Evolutionary conservation across 2,329 filamentous ascomycete species (phyloP), one percentile per base, ranked within the genome.

Genomic region (Pseudogymnoascus sp.): DNA sequence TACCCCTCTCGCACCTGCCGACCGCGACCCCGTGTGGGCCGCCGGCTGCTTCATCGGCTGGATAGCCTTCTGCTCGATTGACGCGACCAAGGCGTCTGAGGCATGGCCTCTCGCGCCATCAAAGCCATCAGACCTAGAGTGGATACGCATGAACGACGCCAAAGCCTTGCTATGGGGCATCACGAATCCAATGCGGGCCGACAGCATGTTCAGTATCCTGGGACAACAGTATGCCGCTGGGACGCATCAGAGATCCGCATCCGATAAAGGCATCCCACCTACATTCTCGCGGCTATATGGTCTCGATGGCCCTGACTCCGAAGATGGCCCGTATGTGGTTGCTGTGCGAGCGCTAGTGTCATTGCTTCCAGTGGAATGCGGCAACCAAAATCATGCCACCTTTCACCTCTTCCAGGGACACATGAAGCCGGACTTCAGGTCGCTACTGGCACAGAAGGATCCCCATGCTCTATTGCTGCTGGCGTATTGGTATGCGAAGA

Each of bases 91-190:
- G 0, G 73, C 81, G 0, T 71, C 78, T 59, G 70, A 81, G 61
- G 75, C 80, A 2, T 88, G 84, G 84, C 85, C 85, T 0, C 72
- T 88, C 1, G 79, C 76, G 38, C 65, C 72, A 2, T 69, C 74
- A 0, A 73, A 73, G 0, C 63, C 73, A 0, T 68, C 72, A 0
- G 81, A 86, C 64, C 73, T 87, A 1, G 76, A 82, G 66, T 88
- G 84, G 85, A 69, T 87, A 2, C 80, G 75, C 59, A 77, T 87
- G 69, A 78, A 76, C 63, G 77, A 81, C 10, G 81, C 82, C 0
- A 87, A 87, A 71, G 77, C 75, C 61, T 75, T 77, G 3, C 74
- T 87, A 1, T 85, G 79, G 78, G 68, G 76, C 1, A 69, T 85
- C 0, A 74, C 79, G 0, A 74, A 85, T 59, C 80, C 82, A 0